Base-by-base conservation (phyloP, 2,329 filamentous ascomycete species). In the Cryoendolithus antarcticus region DNA sequence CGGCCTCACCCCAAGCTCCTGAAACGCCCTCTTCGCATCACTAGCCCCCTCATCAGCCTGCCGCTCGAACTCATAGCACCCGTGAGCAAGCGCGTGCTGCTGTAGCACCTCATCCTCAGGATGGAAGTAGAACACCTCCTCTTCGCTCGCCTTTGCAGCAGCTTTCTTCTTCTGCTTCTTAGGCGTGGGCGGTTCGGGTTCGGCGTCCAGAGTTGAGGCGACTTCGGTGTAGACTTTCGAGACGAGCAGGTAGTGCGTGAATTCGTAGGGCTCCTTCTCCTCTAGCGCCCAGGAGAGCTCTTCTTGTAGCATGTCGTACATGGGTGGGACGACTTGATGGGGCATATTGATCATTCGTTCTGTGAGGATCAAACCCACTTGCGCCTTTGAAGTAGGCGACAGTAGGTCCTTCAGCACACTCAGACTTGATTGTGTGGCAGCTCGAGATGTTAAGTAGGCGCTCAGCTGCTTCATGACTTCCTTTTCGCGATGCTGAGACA, bases 261-360 rank as follows among this genome's bases (percentile, higher is more conserved):
- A 98, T 40, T 80, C 72, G 62, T 94, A 96, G 0, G 88, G 86
- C 62, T 96, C 86, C 56, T 83, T 81, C 57, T 94, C 86, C 58
- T 93, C 80, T 3, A 94, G 67, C 1, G 91, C 91, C 57, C 81
- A 88, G 54, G 81, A 72, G 37, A 98, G 79, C 70, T 98, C 91
- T 56, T 96, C 86, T 35, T 84, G 68, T 37, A 98, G 74, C 86
- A 95, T 94, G 37, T 73, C 77, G 71, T 95, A 96, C 76, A 96
- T 82, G 3, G 91, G 89, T 24, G 91, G 89, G 9, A 86, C 77
- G 46, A 94, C 79, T 62, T 96, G 85, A 10, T 84, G 71, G n/a
- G 91, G 91, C 70, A 95, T 88, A 66, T 98, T 98, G 68, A 98
- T 86, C 53, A 96, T 70, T 13, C 89, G 78, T 62, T 98, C 91